Base-by-base conservation (phyloP, 1,139 yeast species). In the Candida tropicalis region DNA sequence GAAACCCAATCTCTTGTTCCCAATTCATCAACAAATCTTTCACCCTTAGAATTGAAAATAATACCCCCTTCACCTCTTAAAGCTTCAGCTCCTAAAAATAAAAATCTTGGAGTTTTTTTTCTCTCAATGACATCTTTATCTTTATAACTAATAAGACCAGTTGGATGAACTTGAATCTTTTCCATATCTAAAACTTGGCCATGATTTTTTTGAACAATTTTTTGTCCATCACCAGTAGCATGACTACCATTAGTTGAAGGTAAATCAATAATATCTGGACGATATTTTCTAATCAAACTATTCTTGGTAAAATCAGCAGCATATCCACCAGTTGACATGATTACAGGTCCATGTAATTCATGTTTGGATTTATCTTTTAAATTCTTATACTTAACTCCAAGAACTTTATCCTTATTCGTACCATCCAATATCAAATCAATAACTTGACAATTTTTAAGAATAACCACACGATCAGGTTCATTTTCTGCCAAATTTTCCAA, bases 291-390 rank as follows among this genome's bases (percentile, higher is more conserved):
- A 46, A 79, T 65, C 44, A 79, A 65, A 15, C 80, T 75, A 48
- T 73, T 68, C 48, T 73, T 73, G 35, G 80, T 75, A 61, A 81
- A 75, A 60, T 81, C 77, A 40, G 81, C 78, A 46, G 83, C 83
- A 66, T 75, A 87, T 2, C 96, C 96, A 41, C 96, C 96, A 2
- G 95, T 85, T 27, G 91, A 82, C 67, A 87, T 72, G 28, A 87
- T 77, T 2, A 87, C 87, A 0, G 84, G 83, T 1, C 84, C 84
- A 7, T 52, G 43, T 6, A 75, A 40, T 40, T 66, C 65, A 38
- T 54, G 57, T 41, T 66, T 68, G 34, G 57, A 51, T 50, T 66
- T 53, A 63, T 71, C 51, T 48, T 62, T 60, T 49, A 66, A 64
- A 52, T 73, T 69, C 45, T 67, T 70, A 55, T 73, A 81, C 35